Conservation (phyloP, 768 basidiomycete species). For the Hysterangium stoloniferum region DNA sequence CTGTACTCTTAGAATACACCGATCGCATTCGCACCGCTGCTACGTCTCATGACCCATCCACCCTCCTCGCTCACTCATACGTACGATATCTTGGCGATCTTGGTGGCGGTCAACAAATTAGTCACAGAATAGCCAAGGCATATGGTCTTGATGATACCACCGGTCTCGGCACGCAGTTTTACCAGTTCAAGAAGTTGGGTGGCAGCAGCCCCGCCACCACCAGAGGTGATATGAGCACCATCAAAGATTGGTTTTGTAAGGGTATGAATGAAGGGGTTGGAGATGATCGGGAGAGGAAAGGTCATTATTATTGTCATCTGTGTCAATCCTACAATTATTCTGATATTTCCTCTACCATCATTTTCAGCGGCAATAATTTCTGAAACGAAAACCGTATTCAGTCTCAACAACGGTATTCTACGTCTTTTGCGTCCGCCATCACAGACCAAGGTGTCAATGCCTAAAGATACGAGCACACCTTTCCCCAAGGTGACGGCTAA, state of each 20-base stretch:
- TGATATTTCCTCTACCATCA: neutral
- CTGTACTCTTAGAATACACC: constrained; percentile 44
- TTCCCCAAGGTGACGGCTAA: neutral
- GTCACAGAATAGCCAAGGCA: constrained; percentile 53
- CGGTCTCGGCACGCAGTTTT: constrained; percentile 55
- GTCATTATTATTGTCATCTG: no score
- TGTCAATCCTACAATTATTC: no score
- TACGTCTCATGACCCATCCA: constrained; percentile 36
- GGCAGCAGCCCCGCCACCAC: constrained; percentile 38
- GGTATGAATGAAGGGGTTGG: constrained; percentile 46
- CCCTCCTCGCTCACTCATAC: constrained; percentile 70
- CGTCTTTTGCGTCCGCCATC: constrained; percentile 23
- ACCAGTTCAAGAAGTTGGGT: constrained; percentile 54
- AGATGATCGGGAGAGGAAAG: constrained; percentile 33
- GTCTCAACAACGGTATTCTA: constrained; percentile 41
- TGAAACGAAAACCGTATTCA: constrained; percentile 45
- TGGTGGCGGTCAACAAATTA: constrained; percentile 69
- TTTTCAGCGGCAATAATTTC: constrained; percentile 34
- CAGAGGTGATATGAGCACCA: constrained; percentile 61
- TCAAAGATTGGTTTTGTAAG: constrained; percentile 64
- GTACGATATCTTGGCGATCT: constrained; percentile 80
- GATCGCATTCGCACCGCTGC: constrained; percentile 44
- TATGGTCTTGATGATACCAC: constrained; percentile 50
- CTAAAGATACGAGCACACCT: no score
- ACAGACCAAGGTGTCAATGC: neutral